Evolutionary conservation across 2,329 filamentous ascomycete genomes (phyloP).

Genomic region (Myriosclerotinia scirpicola): DNA sequence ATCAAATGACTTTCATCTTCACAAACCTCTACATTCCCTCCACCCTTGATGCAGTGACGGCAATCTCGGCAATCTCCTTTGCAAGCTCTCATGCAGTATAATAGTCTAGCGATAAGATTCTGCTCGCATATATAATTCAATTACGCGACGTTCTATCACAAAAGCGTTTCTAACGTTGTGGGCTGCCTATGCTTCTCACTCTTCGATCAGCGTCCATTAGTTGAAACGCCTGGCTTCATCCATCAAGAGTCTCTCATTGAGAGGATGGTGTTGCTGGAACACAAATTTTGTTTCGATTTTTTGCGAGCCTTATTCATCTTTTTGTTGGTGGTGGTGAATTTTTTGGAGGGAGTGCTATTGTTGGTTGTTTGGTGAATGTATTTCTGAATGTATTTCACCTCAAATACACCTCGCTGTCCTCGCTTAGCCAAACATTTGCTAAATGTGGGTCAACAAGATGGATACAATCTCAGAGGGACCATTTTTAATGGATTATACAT

Average conservation of each 20-base stretch:
- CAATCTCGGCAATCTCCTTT: background rate
- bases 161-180: constrained; percentile 14
- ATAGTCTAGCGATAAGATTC: background rate
- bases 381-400: too few relatives aligned
- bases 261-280: constrained; percentile 2
- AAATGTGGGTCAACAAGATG: background rate
- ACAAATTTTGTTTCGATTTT: background rate
- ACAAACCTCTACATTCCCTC: background rate
- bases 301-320: background rate
- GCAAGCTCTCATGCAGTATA: background rate
- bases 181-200: background rate
- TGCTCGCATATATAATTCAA: background rate
- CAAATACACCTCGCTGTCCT: background rate
- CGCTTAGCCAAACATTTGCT: background rate
- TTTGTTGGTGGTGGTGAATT: background rate
- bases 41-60: background rate
- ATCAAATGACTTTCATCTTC: background rate
- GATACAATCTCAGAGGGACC: too few relatives aligned
- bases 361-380: background rate
- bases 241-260: constrained; percentile 8
- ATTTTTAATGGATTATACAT: background rate
- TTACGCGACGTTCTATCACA: background rate
- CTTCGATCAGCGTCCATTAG: constrained; percentile 4
- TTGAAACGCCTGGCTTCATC: background rate
- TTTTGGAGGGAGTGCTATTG: background rate